Percentiles rank a stretch among this genome's conserved stretches.
Evolutionary conservation across 768 basidiomycete genomes (phyloP).

Genomic region (Guyanaporus albipodus): DNA sequence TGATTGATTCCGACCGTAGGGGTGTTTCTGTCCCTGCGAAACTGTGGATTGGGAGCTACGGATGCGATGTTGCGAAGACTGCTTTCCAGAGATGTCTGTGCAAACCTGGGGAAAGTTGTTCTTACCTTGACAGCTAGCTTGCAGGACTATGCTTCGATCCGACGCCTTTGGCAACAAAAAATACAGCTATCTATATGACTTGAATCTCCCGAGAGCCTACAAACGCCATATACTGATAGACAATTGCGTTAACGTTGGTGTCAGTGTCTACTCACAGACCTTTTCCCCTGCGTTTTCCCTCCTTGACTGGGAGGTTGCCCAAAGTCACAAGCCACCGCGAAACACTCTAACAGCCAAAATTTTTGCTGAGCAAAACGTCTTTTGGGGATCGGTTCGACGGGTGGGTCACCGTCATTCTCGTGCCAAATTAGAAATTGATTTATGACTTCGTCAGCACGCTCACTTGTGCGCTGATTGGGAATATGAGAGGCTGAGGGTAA

Average conservation of each 20-base stretch:
- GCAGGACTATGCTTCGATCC: not conserved
- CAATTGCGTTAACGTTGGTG: rapidly evolving
- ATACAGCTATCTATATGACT: not conserved
- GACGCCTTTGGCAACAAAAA: not conserved
- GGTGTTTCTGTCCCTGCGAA: slow-evolving; percentile 12
- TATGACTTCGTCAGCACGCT: slow-evolving; percentile 6
- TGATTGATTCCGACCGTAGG: not conserved
- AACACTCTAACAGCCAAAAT: not conserved
- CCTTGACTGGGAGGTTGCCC: not conserved
- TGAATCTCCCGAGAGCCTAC: not conserved
- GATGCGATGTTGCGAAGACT: slow-evolving; percentile 7
- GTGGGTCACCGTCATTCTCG: not conserved
- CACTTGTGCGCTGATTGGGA: slow-evolving; percentile 2
- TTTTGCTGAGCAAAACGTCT: not conserved
- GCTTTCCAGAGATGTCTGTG: slow-evolving; percentile 11
- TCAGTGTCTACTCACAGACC: not conserved
- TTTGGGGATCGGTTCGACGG: not conserved
- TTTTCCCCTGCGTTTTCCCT: not conserved
- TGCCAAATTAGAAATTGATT: not conserved
- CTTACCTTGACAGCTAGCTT: not conserved
- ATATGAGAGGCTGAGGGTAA: not conserved
- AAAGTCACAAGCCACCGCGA: not conserved
- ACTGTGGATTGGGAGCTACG: slow-evolving; percentile 13
- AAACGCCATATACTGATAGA: not conserved
- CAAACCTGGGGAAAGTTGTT: not conserved